Base-by-base conservation (phyloP, 2,329 filamentous ascomycete species). In the Ophiostoma novo-ulmi region DNA sequence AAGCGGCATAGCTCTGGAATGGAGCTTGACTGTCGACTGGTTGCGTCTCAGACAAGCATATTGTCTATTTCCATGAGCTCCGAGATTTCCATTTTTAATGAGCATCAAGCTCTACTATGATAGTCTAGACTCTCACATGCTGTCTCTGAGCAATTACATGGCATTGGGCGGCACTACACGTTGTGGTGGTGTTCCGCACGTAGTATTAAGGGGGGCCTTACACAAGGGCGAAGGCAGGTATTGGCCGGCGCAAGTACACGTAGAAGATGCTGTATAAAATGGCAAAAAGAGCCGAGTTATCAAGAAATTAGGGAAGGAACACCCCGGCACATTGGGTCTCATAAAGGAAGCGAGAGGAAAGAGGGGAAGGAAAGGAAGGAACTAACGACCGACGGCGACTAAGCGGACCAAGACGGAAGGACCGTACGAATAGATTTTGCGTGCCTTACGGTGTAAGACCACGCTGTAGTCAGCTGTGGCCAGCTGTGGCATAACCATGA, bases 1-100 rank as follows among this genome's bases (percentile, higher is more conserved):
- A 64, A 71, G 61, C 36, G 70, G 67, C 67, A 55, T 71, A 69
- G 52, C 10, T 6, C n/a, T 35, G 13, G 58, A 63, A 63, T 63
- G 35, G 52, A 65, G 63, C 31, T 39, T 36, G 20, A 8, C 36
- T 66, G 36, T 39, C 63, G 20, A 8, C 36, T 66, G 36, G n/a
- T 44, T 66, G 64, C 64, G 61, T 67, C 70, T 71, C 61, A 38
- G 61, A 35, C 61, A 64, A 64, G 61, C 61, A 63, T 63, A 35
- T 48, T 48, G 17, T 48, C 17, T 48, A 13, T 39, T 39, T 39
- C 38, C 38, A 39, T 20, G 44, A 48, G 44, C 44, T 48, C 44
- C 44, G 44, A 20, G 44, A 10, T 6, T n/a, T 48, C 44, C 44
- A n/a, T 20, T 20, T 63, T 11, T 58, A 10, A 35, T 35, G 58